A percentile compares a stretch with the other conserved stretches of the same genome.
Conservation (phyloP, 1,139 yeast genomes). For the Pichia sp. region DNA sequence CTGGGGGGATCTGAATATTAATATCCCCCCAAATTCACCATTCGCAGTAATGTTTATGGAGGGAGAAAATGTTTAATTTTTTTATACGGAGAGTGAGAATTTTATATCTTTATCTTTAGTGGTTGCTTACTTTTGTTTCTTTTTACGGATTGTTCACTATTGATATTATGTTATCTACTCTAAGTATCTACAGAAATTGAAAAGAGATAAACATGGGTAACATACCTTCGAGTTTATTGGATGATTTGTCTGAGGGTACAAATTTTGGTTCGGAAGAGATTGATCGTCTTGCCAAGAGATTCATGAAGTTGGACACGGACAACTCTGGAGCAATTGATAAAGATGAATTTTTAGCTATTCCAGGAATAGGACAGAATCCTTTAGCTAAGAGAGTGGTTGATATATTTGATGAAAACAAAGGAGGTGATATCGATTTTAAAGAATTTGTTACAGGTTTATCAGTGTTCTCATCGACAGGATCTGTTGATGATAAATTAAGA, state of each 20-base stretch:
- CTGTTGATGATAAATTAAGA: slow-evolving; percentile 72
- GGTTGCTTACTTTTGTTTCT: too few species aligned
- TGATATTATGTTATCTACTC: not conserved
- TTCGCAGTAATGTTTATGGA: too few species aligned
- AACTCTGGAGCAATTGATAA: slow-evolving; percentile 89
- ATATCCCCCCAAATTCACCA: too few species aligned
- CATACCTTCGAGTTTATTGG: slow-evolving; percentile 30
- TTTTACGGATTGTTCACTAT: too few species aligned
- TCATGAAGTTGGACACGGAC: slow-evolving; percentile 92
- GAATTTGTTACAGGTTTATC: slow-evolving; percentile 89
- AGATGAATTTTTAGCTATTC: slow-evolving; percentile 84
- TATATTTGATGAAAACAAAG: slow-evolving; percentile 88
- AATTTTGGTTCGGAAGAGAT: slow-evolving; percentile 77
- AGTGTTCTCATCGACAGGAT: slow-evolving; percentile 86
- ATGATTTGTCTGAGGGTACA: slow-evolving; percentile 31
- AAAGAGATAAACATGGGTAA: slow-evolving; percentile 26
- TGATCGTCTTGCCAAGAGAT: slow-evolving; percentile 82
- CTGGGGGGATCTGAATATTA: too few species aligned
- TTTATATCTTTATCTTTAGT: too few species aligned
- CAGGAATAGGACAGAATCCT: slow-evolving; percentile 89
- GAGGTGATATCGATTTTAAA: slow-evolving; percentile 91
- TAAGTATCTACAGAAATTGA: not conserved
- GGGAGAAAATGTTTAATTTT: too few species aligned
- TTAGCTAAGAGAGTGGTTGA: slow-evolving; percentile 86
- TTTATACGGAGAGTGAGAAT: too few species aligned